Percentiles rank a stretch among this genome's conserved stretches.
phyloP scores from a whole-genome alignment of 2,329 filamentous ascomycete genomes.

The Pseudogymnoascus sp. region DNA sequence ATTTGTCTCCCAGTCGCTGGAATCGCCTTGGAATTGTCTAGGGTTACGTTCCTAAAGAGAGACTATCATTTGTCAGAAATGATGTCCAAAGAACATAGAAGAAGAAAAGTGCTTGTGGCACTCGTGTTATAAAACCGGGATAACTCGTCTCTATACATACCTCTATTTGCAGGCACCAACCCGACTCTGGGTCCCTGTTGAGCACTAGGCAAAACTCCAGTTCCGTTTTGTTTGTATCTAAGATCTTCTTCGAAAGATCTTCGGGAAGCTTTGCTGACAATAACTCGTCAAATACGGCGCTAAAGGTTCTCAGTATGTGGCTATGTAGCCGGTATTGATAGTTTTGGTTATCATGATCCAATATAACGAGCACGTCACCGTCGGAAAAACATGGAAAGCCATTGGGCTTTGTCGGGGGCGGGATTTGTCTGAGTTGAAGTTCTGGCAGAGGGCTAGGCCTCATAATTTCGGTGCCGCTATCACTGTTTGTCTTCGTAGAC shows the following conservation, averaged over 20 bases:
- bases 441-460: background rate
- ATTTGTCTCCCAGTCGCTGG: background rate
- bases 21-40: background rate
- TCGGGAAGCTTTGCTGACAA: background rate
- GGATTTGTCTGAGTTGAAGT: background rate
- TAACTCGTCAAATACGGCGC: background rate
- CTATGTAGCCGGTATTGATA: background rate
- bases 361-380: background rate
- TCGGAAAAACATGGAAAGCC: background rate
- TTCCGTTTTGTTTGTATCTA: background rate
- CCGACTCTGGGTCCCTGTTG: background rate
- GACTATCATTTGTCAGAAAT: background rate
- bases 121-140: background rate
- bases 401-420: background rate
- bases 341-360: background rate
- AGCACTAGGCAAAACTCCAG: background rate
- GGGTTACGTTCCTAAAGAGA: background rate
- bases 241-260: background rate
- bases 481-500: background rate
- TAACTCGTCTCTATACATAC: background rate
- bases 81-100: background rate
- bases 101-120: background rate
- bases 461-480: background rate
- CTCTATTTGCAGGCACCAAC: background rate
- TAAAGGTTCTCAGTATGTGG: background rate